Conservation (phyloP, 1,284 basidiomycete species). For the Microbotryum silenes-acaulis region DNA sequence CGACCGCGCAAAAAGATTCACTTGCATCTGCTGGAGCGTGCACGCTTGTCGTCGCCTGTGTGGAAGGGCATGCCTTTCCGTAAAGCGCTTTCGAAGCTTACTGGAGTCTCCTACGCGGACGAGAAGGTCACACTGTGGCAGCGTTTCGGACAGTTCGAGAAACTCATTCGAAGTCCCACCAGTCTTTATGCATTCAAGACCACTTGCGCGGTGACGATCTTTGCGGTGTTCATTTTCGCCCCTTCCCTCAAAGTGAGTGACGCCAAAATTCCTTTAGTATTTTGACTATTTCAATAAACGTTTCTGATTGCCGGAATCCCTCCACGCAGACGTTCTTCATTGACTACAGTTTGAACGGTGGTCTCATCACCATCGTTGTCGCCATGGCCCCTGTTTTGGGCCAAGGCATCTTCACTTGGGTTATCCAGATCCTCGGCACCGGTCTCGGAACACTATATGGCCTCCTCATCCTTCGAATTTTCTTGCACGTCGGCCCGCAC, state of each 20-base stretch:
- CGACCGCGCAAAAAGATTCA: slow-evolving; percentile 32
- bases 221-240: slow-evolving; percentile 34
- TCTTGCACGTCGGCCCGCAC: slow-evolving; percentile 40
- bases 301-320: neutral
- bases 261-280: neutral
- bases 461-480: slow-evolving; percentile 31
- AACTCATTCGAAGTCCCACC: slow-evolving; percentile 23
- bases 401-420: slow-evolving; percentile 39
- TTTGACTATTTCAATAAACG: neutral
- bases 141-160: slow-evolving; percentile 33
- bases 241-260: slow-evolving; percentile 16
- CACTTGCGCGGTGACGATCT: slow-evolving; percentile 30
- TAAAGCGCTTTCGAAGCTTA: slow-evolving; percentile 39
- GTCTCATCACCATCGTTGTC: slow-evolving; percentile 41
- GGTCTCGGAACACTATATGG: slow-evolving; percentile 21
- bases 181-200: slow-evolving; percentile 24
- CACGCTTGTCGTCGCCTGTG: slow-evolving; percentile 5
- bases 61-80: slow-evolving; percentile 31
- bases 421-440: slow-evolving; percentile 39
- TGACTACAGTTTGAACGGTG: slow-evolving; percentile 37
- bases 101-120: slow-evolving; percentile 29
- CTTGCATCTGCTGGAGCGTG: slow-evolving; percentile 39
- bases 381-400: slow-evolving; percentile 39
- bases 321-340: slow-evolving; percentile 38
- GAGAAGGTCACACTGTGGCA: slow-evolving; percentile 31